Evolutionary conservation across 225 moss, liverwort and hornwort genomes (phyloP).

Genomic region (Anthoceros angustus): DNA sequence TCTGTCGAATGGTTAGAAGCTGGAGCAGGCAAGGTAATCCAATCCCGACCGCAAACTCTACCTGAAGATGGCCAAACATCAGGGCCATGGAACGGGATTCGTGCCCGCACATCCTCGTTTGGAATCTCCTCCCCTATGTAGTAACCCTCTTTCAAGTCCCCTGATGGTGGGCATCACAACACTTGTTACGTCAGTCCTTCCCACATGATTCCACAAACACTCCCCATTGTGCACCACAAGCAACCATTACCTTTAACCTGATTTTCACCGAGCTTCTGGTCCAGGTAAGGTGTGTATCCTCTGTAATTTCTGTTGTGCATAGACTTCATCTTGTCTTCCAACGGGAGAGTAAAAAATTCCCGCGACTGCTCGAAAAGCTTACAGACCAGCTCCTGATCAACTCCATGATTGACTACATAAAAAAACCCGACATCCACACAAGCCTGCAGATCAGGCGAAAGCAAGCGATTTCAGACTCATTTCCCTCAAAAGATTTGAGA

Average conservation of each 20-base stretch:
- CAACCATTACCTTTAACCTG: constrained; percentile 31
- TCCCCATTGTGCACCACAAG: background rate
- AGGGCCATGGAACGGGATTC: constrained; percentile 60
- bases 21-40: background rate
- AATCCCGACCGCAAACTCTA: constrained; percentile 5
- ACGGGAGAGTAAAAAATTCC: constrained; percentile 46
- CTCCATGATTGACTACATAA: constrained; percentile 67
- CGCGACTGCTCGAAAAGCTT: constrained; percentile 39
- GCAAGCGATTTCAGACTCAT: background rate
- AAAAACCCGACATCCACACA: constrained; percentile 65
- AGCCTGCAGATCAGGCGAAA: constrained; percentile 26
- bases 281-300: constrained; percentile 61
- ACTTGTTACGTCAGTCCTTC: background rate
- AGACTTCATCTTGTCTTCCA: constrained; percentile 61
- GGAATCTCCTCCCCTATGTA: constrained; percentile 52
- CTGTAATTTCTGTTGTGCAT: constrained; percentile 55
- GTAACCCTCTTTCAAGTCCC: constrained; percentile 87
- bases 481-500: background rate
- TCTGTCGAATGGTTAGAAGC: constrained; percentile 19
- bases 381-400: constrained; percentile 30
- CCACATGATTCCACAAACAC: background rate
- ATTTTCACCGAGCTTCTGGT: constrained; percentile 31
- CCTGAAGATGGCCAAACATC: constrained; percentile 75
- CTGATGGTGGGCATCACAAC: constrained; percentile 11
- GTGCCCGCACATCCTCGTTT: constrained; percentile 36